Conservation (phyloP, 805 yeast genomes). For the Monosporozyma solicola region DNA sequence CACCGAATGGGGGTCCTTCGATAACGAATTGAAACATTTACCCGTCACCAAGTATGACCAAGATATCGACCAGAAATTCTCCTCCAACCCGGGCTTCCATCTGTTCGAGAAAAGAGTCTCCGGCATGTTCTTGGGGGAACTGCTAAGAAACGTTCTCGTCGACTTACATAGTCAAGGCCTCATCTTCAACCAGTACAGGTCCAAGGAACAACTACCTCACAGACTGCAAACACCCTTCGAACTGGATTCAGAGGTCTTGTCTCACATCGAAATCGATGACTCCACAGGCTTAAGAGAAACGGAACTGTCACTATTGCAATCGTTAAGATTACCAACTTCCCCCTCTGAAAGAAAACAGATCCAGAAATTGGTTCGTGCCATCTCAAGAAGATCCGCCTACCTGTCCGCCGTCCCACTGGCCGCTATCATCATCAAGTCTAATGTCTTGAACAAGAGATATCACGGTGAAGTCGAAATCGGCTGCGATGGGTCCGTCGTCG, state of each 20-base stretch:
- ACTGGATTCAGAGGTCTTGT: slow-evolving; percentile 69
- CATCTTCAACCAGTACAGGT: slow-evolving; percentile 46
- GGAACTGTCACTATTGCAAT: slow-evolving; percentile 54
- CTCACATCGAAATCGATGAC: slow-evolving; percentile 78
- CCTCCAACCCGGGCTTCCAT: slow-evolving; percentile 82
- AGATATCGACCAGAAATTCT: slow-evolving; percentile 51
- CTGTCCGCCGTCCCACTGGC: slow-evolving; percentile 86
- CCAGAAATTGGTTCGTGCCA: slow-evolving; percentile 68
- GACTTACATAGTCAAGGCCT: slow-evolving; percentile 55
- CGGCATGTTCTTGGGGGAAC: slow-evolving; percentile 90
- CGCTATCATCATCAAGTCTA: slow-evolving; percentile 61
- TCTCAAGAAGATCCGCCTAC: slow-evolving; percentile 79
- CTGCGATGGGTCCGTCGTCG: slow-evolving; percentile 92
- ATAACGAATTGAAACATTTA: slow-evolving; percentile 64
- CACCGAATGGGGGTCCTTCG: slow-evolving; percentile 98
- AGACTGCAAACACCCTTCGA: slow-evolving; percentile 69
- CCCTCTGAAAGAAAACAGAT: slow-evolving; percentile 64
- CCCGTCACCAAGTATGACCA: slow-evolving; percentile 76
- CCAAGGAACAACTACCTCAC: slow-evolving; percentile 38
- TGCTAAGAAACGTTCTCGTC: slow-evolving; percentile 61
- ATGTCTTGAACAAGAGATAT: slow-evolving; percentile 44
- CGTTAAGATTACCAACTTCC: slow-evolving; percentile 60
- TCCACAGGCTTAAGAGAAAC: slow-evolving; percentile 65
- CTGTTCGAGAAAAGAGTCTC: slow-evolving; percentile 86
- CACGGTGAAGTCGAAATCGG: slow-evolving; percentile 84